A percentile compares a stretch with the other conserved stretches of the same genome.
Evolutionary conservation across 2,329 filamentous ascomycete species (phyloP).

Genomic region (Aschersonia sp.): DNA sequence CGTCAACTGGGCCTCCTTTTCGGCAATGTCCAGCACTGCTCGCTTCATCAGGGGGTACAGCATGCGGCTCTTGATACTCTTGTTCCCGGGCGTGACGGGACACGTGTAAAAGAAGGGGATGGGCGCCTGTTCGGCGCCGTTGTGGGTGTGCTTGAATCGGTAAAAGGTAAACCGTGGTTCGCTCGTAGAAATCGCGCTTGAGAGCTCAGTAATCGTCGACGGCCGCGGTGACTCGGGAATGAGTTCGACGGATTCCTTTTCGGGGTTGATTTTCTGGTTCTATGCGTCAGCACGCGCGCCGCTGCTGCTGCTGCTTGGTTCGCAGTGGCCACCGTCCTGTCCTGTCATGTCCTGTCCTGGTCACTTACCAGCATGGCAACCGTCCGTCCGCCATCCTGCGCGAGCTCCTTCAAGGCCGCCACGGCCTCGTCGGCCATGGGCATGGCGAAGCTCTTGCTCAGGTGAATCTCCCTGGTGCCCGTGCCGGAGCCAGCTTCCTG

Average conservation of each 20-base stretch:
- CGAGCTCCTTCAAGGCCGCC: conserved; percentile 46
- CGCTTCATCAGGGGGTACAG: conserved; percentile 62
- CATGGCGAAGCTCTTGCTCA: conserved; percentile 43
- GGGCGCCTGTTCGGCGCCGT: conserved; percentile 36
- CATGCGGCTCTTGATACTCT: conserved; percentile 72
- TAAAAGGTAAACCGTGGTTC: conserved; percentile 73
- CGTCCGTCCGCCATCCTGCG: conserved; percentile 29
- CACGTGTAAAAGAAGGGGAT: conserved; percentile 76
- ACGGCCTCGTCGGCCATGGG: conserved; percentile 49
- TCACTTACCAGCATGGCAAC: conserved; percentile 51
- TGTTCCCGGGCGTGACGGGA: conserved; percentile 47
- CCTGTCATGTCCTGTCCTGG: conserved; percentile 3
- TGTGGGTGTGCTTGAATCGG: conserved; percentile 45
- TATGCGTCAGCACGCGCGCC: not conserved
- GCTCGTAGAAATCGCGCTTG: conserved; percentile 42
- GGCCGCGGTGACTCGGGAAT: conserved; percentile 36
- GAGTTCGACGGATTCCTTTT: conserved; percentile 55
- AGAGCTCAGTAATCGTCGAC: conserved; percentile 42
- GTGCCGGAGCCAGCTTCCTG: conserved; percentile 60
- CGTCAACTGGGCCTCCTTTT: conserved; percentile 47
- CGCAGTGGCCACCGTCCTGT: too few species aligned
- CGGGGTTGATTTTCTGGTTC: conserved; percentile 53
- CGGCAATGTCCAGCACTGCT: conserved; percentile 51
- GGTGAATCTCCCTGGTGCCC: conserved; percentile 39
- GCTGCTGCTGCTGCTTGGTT: too few species aligned